These are phyloP conservation scores for Penicillium cataractarum DNA, from an alignment of 495 filamentous ascomycete genomes.

Conservation along the genomic window DNA sequence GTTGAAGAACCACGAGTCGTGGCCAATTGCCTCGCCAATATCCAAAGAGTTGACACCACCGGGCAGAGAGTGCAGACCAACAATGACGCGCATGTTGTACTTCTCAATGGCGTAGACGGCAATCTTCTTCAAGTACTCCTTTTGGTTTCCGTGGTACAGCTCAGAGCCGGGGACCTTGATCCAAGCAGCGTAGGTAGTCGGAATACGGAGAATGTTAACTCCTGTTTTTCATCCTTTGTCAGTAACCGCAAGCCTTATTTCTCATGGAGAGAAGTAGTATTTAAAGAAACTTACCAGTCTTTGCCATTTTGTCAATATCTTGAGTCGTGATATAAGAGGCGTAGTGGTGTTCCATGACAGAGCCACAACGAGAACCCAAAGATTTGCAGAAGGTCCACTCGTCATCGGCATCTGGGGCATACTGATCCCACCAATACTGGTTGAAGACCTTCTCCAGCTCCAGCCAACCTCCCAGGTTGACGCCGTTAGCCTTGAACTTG, in stretches of 20 bases:
- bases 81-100: constrained; percentile 32
- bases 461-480: constrained; percentile 8
- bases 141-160: constrained; percentile 30
- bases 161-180: constrained; percentile 28
- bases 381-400: constrained; percentile 27
- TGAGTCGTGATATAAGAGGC: constrained; percentile 29
- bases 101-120: constrained; percentile 26
- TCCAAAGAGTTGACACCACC: constrained; percentile 26
- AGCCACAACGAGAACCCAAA: no score
- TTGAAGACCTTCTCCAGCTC: constrained; percentile 18
- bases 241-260: no score
- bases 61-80: constrained; percentile 33
- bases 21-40: constrained; percentile 28
- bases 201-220: constrained; percentile 28
- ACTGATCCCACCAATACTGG: not conserved
- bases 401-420: constrained; percentile 7
- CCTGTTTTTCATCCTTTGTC: not conserved
- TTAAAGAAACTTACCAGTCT: constrained; percentile 3
- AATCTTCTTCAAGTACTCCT: constrained; percentile 25
- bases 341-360: constrained; percentile 22
- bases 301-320: constrained; percentile 34
- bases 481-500: constrained; percentile 19
- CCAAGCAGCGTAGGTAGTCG: no score
- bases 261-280: no score
- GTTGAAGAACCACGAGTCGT: constrained; percentile 31